These are phyloP conservation scores for Sclerotinia trifoliorum DNA, from an alignment of 2,329 filamentous ascomycete genomes.

Conservation along the genomic window DNA sequence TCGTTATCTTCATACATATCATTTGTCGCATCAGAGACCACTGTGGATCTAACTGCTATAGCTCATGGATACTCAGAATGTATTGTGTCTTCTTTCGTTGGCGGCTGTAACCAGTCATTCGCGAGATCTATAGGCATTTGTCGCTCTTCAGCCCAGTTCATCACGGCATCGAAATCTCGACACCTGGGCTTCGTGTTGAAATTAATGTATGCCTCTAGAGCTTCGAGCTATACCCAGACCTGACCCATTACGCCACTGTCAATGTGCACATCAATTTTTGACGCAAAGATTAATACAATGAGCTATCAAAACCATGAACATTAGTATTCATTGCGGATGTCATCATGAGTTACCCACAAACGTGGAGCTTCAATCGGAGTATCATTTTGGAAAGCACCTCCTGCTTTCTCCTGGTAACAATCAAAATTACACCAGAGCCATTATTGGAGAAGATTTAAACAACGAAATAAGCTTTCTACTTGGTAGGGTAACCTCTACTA, in stretches of 20 bases:
- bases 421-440: conserved; percentile 52
- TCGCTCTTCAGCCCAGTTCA: conserved; percentile 49
- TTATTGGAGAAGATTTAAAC: conserved; percentile 50
- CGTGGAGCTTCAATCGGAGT: conserved; percentile 49
- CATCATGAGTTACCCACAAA: conserved; percentile 29
- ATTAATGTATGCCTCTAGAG: conserved; percentile 47
- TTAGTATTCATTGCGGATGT: not conserved
- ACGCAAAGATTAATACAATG: conserved; percentile 55
- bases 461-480: conserved; percentile 11
- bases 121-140: conserved; percentile 42
- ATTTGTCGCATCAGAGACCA: not conserved
- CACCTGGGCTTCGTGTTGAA: conserved; percentile 55
- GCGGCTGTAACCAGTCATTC: conserved; percentile 34
- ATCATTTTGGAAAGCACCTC: conserved; percentile 50
- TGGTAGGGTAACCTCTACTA: not conserved
- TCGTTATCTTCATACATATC: not conserved
- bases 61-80: conserved; percentile 15
- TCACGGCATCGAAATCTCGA: conserved; percentile 51
- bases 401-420: conserved; percentile 46
- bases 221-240: conserved; percentile 48
- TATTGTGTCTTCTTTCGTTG: conserved; percentile 27
- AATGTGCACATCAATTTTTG: conserved; percentile 55
- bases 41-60: no score
- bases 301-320: conserved; percentile 34
- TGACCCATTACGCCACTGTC: conserved; percentile 54